A percentile compares a stretch with the other conserved stretches of the same genome.
Evolutionary conservation across 371 early-diverging fungal genomes (phyloP).

Genomic region (Globomyces sp.): DNA sequence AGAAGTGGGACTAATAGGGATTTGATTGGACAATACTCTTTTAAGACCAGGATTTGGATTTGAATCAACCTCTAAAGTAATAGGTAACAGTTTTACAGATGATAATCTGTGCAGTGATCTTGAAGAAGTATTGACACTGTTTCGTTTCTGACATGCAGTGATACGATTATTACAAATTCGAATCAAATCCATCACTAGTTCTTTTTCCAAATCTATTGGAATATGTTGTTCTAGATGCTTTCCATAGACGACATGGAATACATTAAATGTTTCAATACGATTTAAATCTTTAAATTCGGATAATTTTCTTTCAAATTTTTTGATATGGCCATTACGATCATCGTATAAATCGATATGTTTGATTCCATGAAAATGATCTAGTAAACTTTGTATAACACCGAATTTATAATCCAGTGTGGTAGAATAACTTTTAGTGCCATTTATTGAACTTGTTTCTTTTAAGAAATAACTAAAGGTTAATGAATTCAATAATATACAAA

Average conservation of each 20-base stretch:
- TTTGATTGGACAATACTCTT: background rate
- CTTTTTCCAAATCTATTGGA: conserved; percentile 31
- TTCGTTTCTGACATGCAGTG: background rate
- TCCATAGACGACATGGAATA: conserved; percentile 33
- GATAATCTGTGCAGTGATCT: background rate
- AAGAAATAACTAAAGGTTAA: background rate
- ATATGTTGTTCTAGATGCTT: conserved; percentile 26
- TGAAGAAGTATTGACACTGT: background rate
- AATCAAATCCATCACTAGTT: conserved; percentile 42
- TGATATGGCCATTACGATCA: conserved; percentile 43
- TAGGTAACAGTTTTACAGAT: background rate
- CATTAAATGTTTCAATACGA: conserved; percentile 19
- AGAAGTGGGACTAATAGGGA: background rate
- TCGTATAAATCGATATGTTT: conserved; percentile 39
- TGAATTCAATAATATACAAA: conserved; percentile 16
- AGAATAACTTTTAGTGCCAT: conserved; percentile 14
- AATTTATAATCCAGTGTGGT: conserved; percentile 50
- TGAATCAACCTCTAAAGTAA: background rate
- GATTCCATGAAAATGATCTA: conserved; percentile 35
- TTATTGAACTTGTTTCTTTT: background rate
- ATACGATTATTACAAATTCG: conserved; percentile 38
- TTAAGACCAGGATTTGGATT: background rate
- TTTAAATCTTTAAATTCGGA: background rate
- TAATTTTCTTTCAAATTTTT: conserved; percentile 35
- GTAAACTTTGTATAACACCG: conserved; percentile 36